Evolutionary conservation across 805 yeast species (phyloP).

Genomic region (Saccharomyces eubayanus): DNA sequence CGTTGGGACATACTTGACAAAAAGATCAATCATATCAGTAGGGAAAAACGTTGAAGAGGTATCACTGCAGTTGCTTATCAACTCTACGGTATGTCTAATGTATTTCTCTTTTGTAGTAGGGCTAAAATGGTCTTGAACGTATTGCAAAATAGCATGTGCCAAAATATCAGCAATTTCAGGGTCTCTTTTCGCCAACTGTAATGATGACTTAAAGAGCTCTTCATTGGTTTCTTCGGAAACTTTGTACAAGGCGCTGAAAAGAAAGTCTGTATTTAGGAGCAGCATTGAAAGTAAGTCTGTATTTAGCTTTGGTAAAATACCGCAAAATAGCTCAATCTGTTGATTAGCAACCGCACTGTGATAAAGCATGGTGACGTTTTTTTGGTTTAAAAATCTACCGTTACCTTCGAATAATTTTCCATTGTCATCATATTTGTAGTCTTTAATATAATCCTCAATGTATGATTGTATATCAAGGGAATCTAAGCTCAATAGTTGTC

Average conservation of each 20-base stretch:
- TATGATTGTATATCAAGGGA: constrained; percentile 12
- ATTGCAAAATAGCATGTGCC: constrained; percentile 7
- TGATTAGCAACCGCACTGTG: constrained; percentile 15
- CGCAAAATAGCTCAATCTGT: constrained; percentile 16
- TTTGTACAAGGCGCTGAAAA: constrained; percentile 9
- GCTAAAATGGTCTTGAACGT: constrained; percentile 3
- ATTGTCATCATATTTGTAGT: constrained; percentile 25
- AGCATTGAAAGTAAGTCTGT: constrained; percentile 2
- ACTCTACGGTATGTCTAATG: constrained; percentile 6
- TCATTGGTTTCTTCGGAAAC: constrained; percentile 8
- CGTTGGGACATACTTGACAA: constrained; percentile 24
- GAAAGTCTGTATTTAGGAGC: constrained; percentile 12
- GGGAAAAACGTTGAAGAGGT: constrained; percentile 11
- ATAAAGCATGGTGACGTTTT: constrained; percentile 32
- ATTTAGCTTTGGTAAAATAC: constrained; percentile 13
- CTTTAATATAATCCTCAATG: constrained; percentile 16
- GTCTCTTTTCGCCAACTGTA: constrained; percentile 7
- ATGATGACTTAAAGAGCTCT: constrained; percentile 6
- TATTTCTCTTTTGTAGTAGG: not conserved
- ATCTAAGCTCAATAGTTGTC: constrained; percentile 9
- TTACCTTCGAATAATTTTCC: constrained; percentile 21
- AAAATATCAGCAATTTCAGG: constrained; percentile 8
- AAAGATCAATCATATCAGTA: constrained; percentile 11
- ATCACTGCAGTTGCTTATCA: constrained; percentile 12
- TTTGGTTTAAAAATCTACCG: constrained; percentile 28